These are phyloP conservation scores for Talaromyces wortmannii DNA, from an alignment of 495 filamentous ascomycete species.

Conservation along the genomic window DNA sequence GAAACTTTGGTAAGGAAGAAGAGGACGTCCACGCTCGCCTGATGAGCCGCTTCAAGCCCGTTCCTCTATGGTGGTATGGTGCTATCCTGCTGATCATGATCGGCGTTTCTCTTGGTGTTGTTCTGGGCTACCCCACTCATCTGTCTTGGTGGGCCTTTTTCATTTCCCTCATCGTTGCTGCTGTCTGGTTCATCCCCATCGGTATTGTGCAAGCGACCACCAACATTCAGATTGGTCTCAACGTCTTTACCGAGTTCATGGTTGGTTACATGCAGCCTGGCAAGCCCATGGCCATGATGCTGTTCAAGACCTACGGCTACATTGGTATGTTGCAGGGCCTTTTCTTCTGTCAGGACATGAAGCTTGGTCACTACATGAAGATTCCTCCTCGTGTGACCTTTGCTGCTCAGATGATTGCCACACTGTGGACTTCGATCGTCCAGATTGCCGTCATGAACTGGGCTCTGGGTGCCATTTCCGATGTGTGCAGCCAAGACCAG, in stretches of 20 bases:
- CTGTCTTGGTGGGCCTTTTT: conserved; percentile 49
- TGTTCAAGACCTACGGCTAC: conserved; percentile 58
- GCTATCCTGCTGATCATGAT: conserved; percentile 40
- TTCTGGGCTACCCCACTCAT: conserved; percentile 44
- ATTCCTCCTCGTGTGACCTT: conserved; percentile 55
- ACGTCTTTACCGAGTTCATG: conserved; percentile 57
- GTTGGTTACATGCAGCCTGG: conserved; percentile 59
- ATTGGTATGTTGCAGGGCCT: conserved; percentile 52
- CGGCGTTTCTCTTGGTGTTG: conserved; percentile 44
- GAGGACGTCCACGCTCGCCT: conserved; percentile 61
- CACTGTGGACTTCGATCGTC: conserved; percentile 50
- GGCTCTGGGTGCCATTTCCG: conserved; percentile 47
- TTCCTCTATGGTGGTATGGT: conserved; percentile 60
- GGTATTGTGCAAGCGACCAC: conserved; percentile 48
- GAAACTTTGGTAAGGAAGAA: conserved; percentile 43
- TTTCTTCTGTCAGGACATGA: conserved; percentile 44
- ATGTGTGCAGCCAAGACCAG: conserved; percentile 44
- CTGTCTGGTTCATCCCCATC: conserved; percentile 45
- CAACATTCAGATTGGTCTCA: conserved; percentile 47
- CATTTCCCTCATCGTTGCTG: conserved; percentile 39
- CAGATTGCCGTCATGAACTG: conserved; percentile 56
- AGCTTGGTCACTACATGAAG: conserved; percentile 62
- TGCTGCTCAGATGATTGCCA: conserved; percentile 46
- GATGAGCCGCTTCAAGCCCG: conserved; percentile 51
- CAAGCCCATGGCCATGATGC: conserved; percentile 56